Evolutionary conservation across 2,329 filamentous ascomycete genomes (phyloP).

Genomic region (Trichoderma guizhouense): DNA sequence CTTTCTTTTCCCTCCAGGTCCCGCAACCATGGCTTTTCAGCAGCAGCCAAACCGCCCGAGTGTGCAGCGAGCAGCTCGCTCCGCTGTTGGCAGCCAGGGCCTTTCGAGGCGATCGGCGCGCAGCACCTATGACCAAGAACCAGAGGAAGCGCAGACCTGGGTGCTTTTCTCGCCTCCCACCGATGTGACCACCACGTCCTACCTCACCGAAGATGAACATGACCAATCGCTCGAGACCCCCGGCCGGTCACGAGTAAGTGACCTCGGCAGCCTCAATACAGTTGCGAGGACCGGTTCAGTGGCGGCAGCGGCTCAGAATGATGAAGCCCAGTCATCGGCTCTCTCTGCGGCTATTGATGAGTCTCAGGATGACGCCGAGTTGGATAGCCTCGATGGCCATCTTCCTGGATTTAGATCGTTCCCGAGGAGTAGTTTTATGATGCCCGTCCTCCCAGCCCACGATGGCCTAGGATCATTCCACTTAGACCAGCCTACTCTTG

Average conservation of each 20-base stretch:
- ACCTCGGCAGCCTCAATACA: constrained; percentile 75
- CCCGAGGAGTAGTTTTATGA: constrained; percentile 45
- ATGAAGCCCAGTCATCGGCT: constrained; percentile 39
- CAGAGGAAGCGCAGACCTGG: constrained; percentile 87
- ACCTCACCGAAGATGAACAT: constrained; percentile 65
- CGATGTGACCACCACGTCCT: constrained; percentile 60
- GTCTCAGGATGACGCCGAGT: constrained; percentile 64
- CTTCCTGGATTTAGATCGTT: constrained; percentile 79
- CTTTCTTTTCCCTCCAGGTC: neutral
- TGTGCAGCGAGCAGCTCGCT: constrained; percentile 46
- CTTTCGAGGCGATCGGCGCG: constrained; percentile 26
- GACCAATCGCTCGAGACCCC: constrained; percentile 61
- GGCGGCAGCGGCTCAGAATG: constrained; percentile 35
- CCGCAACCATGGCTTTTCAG: constrained; percentile 53
- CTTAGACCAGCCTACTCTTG: constrained; percentile 54
- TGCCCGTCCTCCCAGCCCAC: constrained; percentile 80
- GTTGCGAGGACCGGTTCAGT: constrained; percentile 54
- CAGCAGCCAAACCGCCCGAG: constrained; percentile 56
- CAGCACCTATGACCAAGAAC: constrained; percentile 33
- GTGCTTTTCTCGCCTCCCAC: constrained; percentile 83
- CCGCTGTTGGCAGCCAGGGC: constrained; percentile 39
- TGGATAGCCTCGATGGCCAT: constrained; percentile 91
- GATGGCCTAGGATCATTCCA: constrained; percentile 88
- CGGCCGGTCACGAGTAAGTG: constrained; percentile 71
- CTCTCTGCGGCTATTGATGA: constrained; percentile 38